Percentiles rank a stretch among this genome's conserved stretches.
Evolutionary conservation across 495 filamentous ascomycete species (phyloP).

Genomic region (Rostrohypoxylon terebratum): DNA sequence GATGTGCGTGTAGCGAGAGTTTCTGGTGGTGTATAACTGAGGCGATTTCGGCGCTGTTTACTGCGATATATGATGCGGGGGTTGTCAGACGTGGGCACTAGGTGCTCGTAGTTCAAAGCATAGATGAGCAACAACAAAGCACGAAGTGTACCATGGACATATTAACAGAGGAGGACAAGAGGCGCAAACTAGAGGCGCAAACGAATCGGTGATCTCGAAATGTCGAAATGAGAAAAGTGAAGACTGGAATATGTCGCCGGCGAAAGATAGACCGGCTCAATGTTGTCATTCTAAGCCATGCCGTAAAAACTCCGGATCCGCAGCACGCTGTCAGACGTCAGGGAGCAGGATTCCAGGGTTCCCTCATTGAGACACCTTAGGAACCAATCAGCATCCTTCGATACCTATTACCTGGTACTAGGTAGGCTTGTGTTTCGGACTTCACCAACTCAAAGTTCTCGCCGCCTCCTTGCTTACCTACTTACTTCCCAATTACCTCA

Average conservation of each 20-base stretch:
- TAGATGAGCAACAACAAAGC: background rate
- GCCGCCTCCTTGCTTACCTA: background rate
- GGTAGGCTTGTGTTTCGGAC: slow-evolving; percentile 12
- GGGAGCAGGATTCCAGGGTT: slow-evolving; percentile 26
- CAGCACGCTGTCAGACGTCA: slow-evolving; percentile 1
- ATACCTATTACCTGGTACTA: no score
- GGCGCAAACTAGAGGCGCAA: background rate
- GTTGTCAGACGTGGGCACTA: background rate
- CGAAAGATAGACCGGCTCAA: background rate
- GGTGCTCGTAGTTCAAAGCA: background rate
- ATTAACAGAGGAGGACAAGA: background rate
- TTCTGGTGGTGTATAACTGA: background rate
- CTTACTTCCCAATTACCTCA: background rate
- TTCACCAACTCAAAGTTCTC: slow-evolving; percentile 25
- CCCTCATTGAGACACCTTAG: background rate
- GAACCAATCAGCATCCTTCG: slow-evolving; percentile 5
- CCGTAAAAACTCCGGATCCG: slow-evolving; percentile 22
- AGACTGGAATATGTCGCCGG: background rate
- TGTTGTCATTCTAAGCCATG: background rate
- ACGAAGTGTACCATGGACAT: background rate
- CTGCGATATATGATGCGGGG: slow-evolving; percentile 2
- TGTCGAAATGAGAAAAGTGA: background rate
- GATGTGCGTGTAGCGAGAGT: background rate
- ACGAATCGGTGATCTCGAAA: no score
- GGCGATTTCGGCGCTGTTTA: background rate